phyloP scores from a whole-genome alignment of 768 basidiomycete species.

The Tricholoma saponaceum region DNA sequence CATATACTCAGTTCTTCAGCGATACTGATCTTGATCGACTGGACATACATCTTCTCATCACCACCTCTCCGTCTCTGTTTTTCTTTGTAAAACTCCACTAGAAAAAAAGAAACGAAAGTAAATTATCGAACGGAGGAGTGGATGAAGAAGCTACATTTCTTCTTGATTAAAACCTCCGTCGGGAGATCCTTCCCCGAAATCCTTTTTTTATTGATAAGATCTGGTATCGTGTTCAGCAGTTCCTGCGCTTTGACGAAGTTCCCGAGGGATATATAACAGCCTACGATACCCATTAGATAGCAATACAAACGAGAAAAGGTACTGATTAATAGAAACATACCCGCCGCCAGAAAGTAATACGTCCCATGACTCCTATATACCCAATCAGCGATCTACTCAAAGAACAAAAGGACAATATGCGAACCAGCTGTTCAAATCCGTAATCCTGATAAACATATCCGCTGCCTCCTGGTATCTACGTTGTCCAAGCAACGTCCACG shows the following conservation, averaged over 20 bases:
- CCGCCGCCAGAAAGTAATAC: conserved; percentile 76
- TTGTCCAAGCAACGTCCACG: conserved; percentile 68
- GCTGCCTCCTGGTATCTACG: conserved; percentile 65
- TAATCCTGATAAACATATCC: conserved; percentile 59
- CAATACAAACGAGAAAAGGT: neutral
- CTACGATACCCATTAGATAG: conserved; percentile 21
- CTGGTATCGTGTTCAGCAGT: conserved; percentile 60
- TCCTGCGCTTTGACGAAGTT: conserved; percentile 55
- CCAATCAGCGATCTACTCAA: neutral
- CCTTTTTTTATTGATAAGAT: conserved; percentile 54
- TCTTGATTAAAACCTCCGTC: conserved; percentile 74
- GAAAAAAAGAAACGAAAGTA: too few species aligned
- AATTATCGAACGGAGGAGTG: neutral
- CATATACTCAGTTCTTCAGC: conserved; percentile 77
- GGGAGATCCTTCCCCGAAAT: conserved; percentile 66
- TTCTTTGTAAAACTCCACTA: conserved; percentile 74
- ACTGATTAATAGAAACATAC: conserved; percentile 20
- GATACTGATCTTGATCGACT: conserved; percentile 59
- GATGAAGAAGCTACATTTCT: conserved; percentile 55
- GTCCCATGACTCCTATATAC: conserved; percentile 77
- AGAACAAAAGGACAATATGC: conserved; percentile 5
- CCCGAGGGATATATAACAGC: conserved; percentile 59
- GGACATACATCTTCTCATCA: conserved; percentile 44
- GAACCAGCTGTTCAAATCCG: conserved; percentile 65
- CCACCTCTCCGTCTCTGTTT: conserved; percentile 59